Evolutionary conservation across 345 rosid species (phyloP), one percentile per base, ranked within the genome.

Genomic region (Boechera divaricarpa): DNA sequence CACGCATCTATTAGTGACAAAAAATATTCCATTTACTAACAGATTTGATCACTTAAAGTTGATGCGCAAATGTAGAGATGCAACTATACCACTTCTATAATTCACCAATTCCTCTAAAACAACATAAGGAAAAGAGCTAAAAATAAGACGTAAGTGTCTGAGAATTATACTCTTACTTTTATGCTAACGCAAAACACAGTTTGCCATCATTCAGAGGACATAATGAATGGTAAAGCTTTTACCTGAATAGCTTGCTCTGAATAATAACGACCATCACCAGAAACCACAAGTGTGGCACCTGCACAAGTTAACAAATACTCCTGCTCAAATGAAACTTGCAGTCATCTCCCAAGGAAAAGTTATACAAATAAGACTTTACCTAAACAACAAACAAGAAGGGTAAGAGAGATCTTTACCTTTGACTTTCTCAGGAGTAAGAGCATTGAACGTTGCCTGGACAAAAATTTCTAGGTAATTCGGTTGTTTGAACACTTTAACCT

Each of bases 191-290:
- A 53, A 38, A 67, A 36, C 39, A 10, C 3, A 33, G 31, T 53
- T 68, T 33, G 29, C 48, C n/a, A 0, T 8, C 29, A 39, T 6
- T 39, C 18, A 55, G 28, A n/a, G 39, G 36, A 55, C 13, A 21
- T 8, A 28, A 39, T 11, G 32, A 62, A 38, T 3, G 10, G 26
- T 28, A 39, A 38, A 26, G 21, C 12, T 24, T 47, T 29, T 75
- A 94, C 98, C 97, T 94, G 91, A 80, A 94, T 84, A 68, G 98
- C 96, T 72, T 91, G 91, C 87, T 91, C 85, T 6, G 98, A 91
- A 73, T 26, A 94, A 73, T 90, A 94, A 55, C 96, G 90, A 54
- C 96, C 96, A 85, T 94, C 98, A 70, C 98, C 98, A 83, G 97
- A 88, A 79, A 91, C 97, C 83, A 90, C 93, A 52, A 93, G 96